These are phyloP conservation scores for Pyrenophora graminea DNA, from an alignment of 2,329 filamentous ascomycete genomes.

Conservation along the genomic window DNA sequence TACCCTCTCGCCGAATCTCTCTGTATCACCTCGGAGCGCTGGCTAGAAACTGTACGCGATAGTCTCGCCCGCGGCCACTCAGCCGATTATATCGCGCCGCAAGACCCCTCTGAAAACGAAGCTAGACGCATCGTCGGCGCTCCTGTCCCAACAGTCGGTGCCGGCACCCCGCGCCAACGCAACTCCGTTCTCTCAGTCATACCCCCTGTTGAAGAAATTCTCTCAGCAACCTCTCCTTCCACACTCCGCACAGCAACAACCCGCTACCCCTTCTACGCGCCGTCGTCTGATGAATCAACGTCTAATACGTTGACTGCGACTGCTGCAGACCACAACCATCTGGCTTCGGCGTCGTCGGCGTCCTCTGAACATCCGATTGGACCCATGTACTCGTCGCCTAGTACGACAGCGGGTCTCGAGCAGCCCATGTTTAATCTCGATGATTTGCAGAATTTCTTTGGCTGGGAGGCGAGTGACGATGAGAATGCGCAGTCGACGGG, in stretches of 20 bases:
- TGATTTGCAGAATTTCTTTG: constrained; percentile 41
- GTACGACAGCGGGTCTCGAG: constrained; percentile 19
- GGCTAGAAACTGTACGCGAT: constrained; percentile 38
- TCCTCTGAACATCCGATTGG: constrained; percentile 14
- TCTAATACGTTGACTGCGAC: constrained; percentile 7
- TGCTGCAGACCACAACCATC: constrained; percentile 6
- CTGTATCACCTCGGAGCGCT: constrained; percentile 37
- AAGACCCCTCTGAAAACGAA: constrained; percentile 35
- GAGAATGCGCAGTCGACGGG: constrained; percentile 36
- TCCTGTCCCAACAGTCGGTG: constrained; percentile 18
- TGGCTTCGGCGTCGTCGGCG: background rate
- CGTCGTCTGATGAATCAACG: constrained; percentile 1
- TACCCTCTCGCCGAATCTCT: constrained; percentile 39
- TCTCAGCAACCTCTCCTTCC: constrained; percentile 12
- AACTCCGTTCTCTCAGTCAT: constrained; percentile 18
- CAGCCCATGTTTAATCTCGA: constrained; percentile 40
- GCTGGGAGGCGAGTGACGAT: constrained; percentile 32
- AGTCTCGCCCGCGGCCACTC: constrained; percentile 34
- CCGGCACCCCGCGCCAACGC: constrained; percentile 11
- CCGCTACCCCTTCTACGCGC: constrained; percentile 18
- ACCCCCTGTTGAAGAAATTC: constrained; percentile 19
- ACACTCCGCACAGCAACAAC: constrained; percentile 15
- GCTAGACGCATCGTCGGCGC: constrained; percentile 29
- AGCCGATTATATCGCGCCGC: constrained; percentile 35
- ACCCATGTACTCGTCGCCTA: constrained; percentile 15